These are phyloP conservation scores for Blastomyces emzantsi DNA, from an alignment of 2,329 filamentous ascomycete genomes.

Conservation along the genomic window DNA sequence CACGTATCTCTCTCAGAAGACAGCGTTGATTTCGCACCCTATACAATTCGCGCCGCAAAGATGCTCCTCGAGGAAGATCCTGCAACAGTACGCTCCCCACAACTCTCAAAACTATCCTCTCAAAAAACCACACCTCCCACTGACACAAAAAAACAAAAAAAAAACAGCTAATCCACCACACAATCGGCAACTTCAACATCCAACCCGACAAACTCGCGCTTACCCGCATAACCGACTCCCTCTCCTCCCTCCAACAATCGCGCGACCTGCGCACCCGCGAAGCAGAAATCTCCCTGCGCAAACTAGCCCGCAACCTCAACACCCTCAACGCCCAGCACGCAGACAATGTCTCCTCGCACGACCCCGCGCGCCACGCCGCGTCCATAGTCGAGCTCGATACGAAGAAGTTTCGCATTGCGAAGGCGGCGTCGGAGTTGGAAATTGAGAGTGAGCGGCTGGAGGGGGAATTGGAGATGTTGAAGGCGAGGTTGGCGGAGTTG, in stretches of 20 bases:
- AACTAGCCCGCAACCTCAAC: constrained; percentile 65
- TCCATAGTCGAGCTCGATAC: constrained; percentile 83
- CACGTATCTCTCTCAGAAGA: background rate
- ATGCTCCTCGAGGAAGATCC: constrained; percentile 96
- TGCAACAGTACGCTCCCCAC: constrained; percentile 54
- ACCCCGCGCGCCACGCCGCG: constrained; percentile 68
- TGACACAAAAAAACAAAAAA: background rate
- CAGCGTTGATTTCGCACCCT: background rate
- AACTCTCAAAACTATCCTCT: background rate
- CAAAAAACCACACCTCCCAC: constrained; percentile 7
- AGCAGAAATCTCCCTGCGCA: constrained; percentile 57
- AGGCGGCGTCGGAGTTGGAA: constrained; percentile 78
- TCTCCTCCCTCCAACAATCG: constrained; percentile 73
- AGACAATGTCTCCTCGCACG: constrained; percentile 66
- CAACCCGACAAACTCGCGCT: constrained; percentile 77
- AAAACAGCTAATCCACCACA: constrained; percentile 75
- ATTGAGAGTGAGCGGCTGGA: constrained; percentile 91
- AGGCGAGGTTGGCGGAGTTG: constrained; percentile 66
- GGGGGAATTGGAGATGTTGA: constrained; percentile 65
- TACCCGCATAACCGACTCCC: constrained; percentile 71
- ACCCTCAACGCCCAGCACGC: constrained; percentile 66
- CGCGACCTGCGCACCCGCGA: constrained; percentile 69
- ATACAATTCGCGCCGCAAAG: constrained; percentile 32
- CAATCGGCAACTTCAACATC: constrained; percentile 92
- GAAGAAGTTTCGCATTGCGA: constrained; percentile 90